phyloP scores from a whole-genome alignment of 148 eudicot species.

The Fallopia convolvulus region DNA sequence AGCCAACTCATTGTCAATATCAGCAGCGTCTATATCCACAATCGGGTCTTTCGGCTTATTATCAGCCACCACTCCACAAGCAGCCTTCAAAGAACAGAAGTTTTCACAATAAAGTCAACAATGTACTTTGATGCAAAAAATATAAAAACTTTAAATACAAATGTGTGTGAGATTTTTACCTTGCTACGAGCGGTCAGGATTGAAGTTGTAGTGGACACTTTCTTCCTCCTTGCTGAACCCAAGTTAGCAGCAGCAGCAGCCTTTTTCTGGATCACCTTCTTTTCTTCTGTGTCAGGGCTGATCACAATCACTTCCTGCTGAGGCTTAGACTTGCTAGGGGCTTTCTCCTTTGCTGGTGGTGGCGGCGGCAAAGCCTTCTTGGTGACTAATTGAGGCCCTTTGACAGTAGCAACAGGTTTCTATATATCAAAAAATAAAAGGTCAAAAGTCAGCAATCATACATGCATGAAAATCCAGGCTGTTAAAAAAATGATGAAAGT shows the following conservation, averaged over 20 bases:
- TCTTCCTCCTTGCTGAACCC: conserved; percentile 23
- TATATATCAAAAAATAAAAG: neutral
- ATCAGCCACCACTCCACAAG: conserved; percentile 29
- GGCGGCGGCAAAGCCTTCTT: conserved; percentile 30
- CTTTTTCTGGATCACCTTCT: conserved; percentile 15
- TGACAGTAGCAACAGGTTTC: conserved; percentile 3
- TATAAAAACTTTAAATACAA: neutral
- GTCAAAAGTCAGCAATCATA: neutral
- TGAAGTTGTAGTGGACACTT: conserved; percentile 34
- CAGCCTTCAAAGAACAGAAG: conserved; percentile 24
- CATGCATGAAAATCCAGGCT: neutral
- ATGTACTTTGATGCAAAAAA: neutral
- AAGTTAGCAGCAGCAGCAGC: conserved; percentile 12
- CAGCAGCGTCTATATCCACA: conserved; percentile 16
- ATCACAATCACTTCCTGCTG: conserved; percentile 47
- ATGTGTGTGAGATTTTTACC: conserved; percentile 13
- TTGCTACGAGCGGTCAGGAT: conserved; percentile 58
- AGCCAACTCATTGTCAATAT: conserved; percentile 14
- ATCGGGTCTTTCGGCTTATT: conserved; percentile 20
- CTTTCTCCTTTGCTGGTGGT: conserved; percentile 4
- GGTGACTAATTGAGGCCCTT: conserved; percentile 17
- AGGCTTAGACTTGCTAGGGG: conserved; percentile 30
- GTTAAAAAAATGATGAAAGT: neutral
- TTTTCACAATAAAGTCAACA: neutral
- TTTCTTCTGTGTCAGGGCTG: conserved; percentile 51